phyloP scores from a whole-genome alignment of 176 grass and related monocot species.

The Zea luxurians region DNA sequence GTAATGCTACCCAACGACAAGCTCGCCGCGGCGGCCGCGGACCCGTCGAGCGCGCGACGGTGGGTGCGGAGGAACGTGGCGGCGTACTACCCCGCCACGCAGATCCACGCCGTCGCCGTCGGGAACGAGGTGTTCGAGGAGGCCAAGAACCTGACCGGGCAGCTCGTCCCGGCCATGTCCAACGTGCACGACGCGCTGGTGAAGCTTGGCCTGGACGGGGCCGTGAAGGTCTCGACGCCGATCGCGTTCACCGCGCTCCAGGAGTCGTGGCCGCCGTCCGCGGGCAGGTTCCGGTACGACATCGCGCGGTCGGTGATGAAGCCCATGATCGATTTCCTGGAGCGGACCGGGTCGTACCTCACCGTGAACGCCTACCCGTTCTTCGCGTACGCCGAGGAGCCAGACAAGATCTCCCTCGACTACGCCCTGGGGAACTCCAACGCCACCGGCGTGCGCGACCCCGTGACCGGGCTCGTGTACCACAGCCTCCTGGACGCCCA shows the following conservation, averaged over 20 bases:
- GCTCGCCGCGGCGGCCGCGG: constrained; percentile 24
- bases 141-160: background rate
- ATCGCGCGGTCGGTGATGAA: constrained; percentile 49
- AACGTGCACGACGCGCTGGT: constrained; percentile 45
- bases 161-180: constrained; percentile 10
- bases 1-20: constrained; percentile 57
- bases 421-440: constrained; percentile 46
- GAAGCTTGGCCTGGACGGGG: constrained; percentile 35
- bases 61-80: constrained; percentile 58
- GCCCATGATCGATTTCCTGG: constrained; percentile 58
- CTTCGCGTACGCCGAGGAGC: constrained; percentile 49
- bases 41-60: constrained; percentile 14
- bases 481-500: constrained; percentile 64
- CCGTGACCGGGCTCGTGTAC: constrained; percentile 44
- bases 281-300: constrained; percentile 47
- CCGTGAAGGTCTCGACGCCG: constrained; percentile 63
- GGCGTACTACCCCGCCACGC: constrained; percentile 45
- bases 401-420: constrained; percentile 43
- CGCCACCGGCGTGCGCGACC: constrained; percentile 27
- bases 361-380: constrained; percentile 65
- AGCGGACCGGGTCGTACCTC: constrained; percentile 44
- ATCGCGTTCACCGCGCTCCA: constrained; percentile 50
- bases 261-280: constrained; percentile 50
- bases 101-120: constrained; percentile 49
- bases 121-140: constrained; percentile 64